Percentiles rank a stretch among this genome's conserved stretches.
phyloP scores from a whole-genome alignment of 2,329 filamentous ascomycete species.

The Teratosphaeria pseudoeucalypti region DNA sequence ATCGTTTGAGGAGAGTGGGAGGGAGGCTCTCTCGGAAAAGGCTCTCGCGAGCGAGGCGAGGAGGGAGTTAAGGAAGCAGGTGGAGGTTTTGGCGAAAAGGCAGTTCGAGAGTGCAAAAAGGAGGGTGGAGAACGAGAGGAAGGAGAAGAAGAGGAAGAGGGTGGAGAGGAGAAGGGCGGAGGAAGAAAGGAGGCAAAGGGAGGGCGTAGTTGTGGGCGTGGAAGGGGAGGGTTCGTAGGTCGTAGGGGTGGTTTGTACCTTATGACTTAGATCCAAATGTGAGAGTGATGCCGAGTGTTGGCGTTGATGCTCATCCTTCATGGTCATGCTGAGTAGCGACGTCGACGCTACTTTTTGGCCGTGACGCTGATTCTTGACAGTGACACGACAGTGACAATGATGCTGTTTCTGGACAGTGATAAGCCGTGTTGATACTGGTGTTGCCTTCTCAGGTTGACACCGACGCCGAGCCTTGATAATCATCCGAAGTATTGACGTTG shows the following conservation, averaged over 20 bases:
- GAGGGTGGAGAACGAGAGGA: not conserved
- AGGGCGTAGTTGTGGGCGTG: no score
- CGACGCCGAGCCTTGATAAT: no score
- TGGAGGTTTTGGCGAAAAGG: not conserved
- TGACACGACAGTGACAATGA: no score
- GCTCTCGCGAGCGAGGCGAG: not conserved
- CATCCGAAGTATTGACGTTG: no score
- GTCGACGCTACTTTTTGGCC: no score
- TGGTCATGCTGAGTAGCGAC: not conserved
- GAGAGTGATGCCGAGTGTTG: not conserved
- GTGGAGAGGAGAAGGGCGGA: not conserved
- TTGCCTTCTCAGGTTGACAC: no score
- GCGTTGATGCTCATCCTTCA: not conserved
- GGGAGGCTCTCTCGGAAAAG: not conserved
- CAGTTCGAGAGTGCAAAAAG: not conserved
- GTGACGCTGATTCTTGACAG: no score
- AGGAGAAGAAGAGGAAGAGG: not conserved
- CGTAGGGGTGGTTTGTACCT: not conserved
- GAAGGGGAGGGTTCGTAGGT: not conserved
- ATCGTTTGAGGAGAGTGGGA: not conserved
- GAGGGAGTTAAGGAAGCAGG: not conserved
- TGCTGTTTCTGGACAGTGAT: no score
- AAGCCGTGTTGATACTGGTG: no score
- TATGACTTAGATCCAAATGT: not conserved
- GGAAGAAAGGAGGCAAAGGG: not conserved